These are phyloP conservation scores for Cicer judaicum DNA, from an alignment of 306 rosid genomes.

Conservation along the genomic window DNA sequence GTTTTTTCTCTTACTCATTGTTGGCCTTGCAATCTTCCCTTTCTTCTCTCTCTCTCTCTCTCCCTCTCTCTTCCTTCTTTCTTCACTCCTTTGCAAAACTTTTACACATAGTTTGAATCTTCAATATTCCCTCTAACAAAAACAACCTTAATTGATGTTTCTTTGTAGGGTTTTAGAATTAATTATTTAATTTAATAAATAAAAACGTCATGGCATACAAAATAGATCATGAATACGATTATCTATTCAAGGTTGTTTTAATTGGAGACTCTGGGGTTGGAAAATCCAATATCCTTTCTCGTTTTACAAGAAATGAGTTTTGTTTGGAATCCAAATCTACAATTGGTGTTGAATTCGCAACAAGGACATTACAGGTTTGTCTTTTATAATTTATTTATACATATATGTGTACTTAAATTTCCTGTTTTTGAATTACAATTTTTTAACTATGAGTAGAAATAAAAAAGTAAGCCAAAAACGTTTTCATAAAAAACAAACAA, in stretches of 20 bases:
- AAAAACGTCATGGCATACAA: conserved; percentile 62
- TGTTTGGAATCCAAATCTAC: conserved; percentile 87
- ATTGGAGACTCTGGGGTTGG: conserved; percentile 92
- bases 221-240: conserved; percentile 79
- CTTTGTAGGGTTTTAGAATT: conserved; percentile 40
- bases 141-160: conserved; percentile 18
- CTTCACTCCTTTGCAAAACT: conserved; percentile 42
- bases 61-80: background rate
- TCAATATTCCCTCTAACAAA: conserved; percentile 17
- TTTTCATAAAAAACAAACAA: too few relatives aligned
- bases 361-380: conserved; percentile 70
- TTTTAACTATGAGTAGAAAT: too few relatives aligned
- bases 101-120: conserved; percentile 26
- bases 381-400: background rate
- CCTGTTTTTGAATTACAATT: too few relatives aligned
- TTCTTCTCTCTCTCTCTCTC: conserved; percentile 32
- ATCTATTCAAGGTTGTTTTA: conserved; percentile 76
- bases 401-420: background rate
- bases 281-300: conserved; percentile 78
- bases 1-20: conserved; percentile 46
- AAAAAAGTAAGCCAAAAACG: too few relatives aligned
- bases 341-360: conserved; percentile 88
- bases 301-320: conserved; percentile 79
- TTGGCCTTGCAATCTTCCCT: conserved; percentile 46
- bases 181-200: background rate